A percentile compares a stretch with the other conserved stretches of the same genome.
Conservation (phyloP, 2,329 filamentous ascomycete genomes). For the Hirsutella thompsonii region DNA sequence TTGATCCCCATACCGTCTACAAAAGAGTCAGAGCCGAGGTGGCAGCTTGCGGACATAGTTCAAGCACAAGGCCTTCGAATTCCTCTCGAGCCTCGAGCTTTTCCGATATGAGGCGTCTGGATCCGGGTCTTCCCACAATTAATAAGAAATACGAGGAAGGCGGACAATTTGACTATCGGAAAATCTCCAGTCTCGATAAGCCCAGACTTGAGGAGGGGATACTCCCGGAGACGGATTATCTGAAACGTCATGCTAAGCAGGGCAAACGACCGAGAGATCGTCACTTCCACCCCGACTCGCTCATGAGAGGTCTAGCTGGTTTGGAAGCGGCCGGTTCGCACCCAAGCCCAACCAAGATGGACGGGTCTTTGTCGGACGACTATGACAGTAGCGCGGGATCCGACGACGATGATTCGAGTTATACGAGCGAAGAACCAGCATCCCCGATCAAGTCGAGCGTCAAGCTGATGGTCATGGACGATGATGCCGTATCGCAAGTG, state of each 20-base stretch:
- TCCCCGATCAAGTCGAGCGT: conserved; percentile 37
- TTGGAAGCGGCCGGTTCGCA: conserved; percentile 12
- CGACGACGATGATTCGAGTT: conserved; percentile 41
- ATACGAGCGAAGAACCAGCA: conserved; percentile 32
- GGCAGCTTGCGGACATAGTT: conserved; percentile 8
- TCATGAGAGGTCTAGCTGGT: conserved; percentile 14
- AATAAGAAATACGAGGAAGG: conserved; percentile 47
- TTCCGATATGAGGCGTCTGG: conserved; percentile 43
- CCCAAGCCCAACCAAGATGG: conserved; percentile 24
- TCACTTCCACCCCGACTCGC: conserved; percentile 8
- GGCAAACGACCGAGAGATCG: conserved; percentile 20
- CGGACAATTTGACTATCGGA: conserved; percentile 36
- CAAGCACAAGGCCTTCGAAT: conserved; percentile 9
- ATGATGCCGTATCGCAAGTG: conserved; percentile 39
- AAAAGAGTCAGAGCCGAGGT: conserved; percentile 42
- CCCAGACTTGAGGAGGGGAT: conserved; percentile 16
- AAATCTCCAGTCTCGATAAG: conserved; percentile 17
- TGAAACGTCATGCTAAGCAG: conserved; percentile 32
- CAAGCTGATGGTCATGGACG: conserved; percentile 28
- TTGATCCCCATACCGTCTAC: conserved; percentile 44
- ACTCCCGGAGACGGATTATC: conserved; percentile 33
- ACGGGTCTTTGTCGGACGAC: conserved; percentile 25
- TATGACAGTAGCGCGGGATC: conserved; percentile 39
- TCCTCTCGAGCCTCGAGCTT: conserved; percentile 27
- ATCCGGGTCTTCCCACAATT: conserved; percentile 36